phyloP scores from a whole-genome alignment of 1,139 yeast species.

The Ogataea hybrid region DNA sequence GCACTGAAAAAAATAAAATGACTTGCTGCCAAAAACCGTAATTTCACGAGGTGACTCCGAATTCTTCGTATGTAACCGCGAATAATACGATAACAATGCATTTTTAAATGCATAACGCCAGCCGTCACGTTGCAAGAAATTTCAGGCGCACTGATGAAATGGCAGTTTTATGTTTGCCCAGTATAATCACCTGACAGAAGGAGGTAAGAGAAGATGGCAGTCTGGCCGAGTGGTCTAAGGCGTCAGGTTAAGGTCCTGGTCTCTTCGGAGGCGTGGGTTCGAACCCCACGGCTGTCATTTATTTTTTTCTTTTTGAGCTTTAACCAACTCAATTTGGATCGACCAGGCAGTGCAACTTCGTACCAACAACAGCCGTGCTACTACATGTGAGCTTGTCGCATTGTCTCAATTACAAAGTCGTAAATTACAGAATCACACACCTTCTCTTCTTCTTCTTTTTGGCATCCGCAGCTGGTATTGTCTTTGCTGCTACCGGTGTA shows the following conservation, averaged over 20 bases:
- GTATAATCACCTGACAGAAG: neutral
- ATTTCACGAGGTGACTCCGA: too few species aligned
- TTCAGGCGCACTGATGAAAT: neutral
- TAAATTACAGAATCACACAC: constrained; percentile 16
- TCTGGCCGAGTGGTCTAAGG: constrained; percentile 61
- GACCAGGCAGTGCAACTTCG: too few species aligned
- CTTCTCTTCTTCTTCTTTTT: constrained; percentile 17
- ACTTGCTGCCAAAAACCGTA: too few species aligned
- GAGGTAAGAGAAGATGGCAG: constrained; percentile 33
- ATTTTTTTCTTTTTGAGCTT: constrained; percentile 7
- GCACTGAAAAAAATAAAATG: too few species aligned
- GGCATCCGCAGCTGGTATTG: constrained; percentile 1
- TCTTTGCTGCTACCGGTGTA: constrained; percentile 1
- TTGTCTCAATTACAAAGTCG: neutral
- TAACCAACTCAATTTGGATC: neutral
- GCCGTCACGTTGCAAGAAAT: neutral
- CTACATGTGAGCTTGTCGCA: neutral
- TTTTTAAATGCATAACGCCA: neutral
- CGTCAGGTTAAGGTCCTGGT: constrained; percentile 66
- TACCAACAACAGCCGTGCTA: too few species aligned
- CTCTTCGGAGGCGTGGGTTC: constrained; percentile 67
- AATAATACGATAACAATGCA: neutral
- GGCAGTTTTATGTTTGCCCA: neutral
- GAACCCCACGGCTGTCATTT: constrained; percentile 59
- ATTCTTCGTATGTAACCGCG: neutral